Percentiles rank a stretch among this genome's conserved stretches.
Conservation (phyloP, 352 stramenopile genomes). For the Globisporangium paddicum region DNA sequence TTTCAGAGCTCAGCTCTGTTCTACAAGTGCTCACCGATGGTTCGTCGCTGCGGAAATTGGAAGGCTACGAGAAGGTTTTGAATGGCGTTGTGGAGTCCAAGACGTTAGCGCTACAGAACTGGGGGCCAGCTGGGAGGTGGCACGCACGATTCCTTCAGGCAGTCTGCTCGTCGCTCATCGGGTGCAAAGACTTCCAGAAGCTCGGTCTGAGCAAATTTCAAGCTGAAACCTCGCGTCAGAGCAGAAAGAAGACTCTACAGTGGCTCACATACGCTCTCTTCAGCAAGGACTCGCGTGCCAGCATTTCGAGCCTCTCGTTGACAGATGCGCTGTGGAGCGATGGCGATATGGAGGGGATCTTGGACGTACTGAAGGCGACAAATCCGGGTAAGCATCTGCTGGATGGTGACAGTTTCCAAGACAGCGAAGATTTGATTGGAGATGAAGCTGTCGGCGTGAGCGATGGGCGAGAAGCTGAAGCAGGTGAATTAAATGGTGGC, state of each 20-base stretch:
- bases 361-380: conserved; percentile 13
- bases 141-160: neutral
- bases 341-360: conserved; percentile 18
- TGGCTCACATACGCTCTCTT: conserved; percentile 13
- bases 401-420: conserved; percentile 3
- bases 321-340: neutral
- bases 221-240: neutral
- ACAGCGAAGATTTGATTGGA: neutral
- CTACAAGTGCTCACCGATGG: neutral
- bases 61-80: neutral
- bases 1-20: neutral
- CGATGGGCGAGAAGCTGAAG: neutral
- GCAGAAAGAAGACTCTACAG: neutral
- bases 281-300: conserved; percentile 2
- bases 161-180: neutral
- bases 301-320: neutral
- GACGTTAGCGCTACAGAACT: neutral
- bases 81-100: neutral
- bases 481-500: neutral
- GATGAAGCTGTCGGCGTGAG: neutral
- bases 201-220: neutral
- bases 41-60: neutral
- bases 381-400: conserved; percentile 23
- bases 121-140: neutral
- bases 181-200: neutral